Percentiles rank a stretch among this genome's conserved stretches.
Conservation (phyloP, 108 stramenopile genomes). For the Pseudonitzschia multistriata region DNA sequence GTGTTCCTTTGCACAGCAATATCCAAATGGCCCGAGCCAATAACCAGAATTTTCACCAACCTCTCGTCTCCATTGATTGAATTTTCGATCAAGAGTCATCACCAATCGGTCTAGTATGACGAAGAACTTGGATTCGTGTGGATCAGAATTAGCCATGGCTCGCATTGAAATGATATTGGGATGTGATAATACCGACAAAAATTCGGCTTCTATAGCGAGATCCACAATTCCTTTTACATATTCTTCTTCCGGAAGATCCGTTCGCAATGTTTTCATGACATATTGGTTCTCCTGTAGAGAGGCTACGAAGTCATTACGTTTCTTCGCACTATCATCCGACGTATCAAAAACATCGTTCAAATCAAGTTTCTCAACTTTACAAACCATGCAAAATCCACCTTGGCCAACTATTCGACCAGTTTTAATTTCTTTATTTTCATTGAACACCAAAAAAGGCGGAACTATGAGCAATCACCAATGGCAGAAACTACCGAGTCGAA, state of each 20-base stretch:
- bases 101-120: slow-evolving; percentile 73
- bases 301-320: slow-evolving; percentile 53
- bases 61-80: slow-evolving; percentile 70
- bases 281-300: slow-evolving; percentile 28
- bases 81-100: slow-evolving; percentile 68
- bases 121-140: slow-evolving; percentile 76
- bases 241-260: slow-evolving; percentile 80
- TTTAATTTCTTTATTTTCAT: slow-evolving; percentile 43
- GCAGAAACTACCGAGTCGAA: neutral
- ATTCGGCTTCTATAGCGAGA: slow-evolving; percentile 85
- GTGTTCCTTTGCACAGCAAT: slow-evolving; percentile 76
- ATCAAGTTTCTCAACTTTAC: slow-evolving; percentile 57
- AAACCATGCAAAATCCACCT: slow-evolving; percentile 77
- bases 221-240: slow-evolving; percentile 82
- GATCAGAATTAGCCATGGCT: slow-evolving; percentile 80
- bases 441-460: neutral
- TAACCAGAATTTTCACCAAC: slow-evolving; percentile 57
- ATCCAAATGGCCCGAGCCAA: slow-evolving; percentile 67
- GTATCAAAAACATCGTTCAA: slow-evolving; percentile 75
- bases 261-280: slow-evolving; percentile 77
- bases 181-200: slow-evolving; percentile 59
- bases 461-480: neutral
- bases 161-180: slow-evolving; percentile 78
- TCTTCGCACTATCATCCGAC: slow-evolving; percentile 45
- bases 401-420: slow-evolving; percentile 67